phyloP scores from a whole-genome alignment of 2,329 filamentous ascomycete genomes.

The Parafenestella ontariensis region DNA sequence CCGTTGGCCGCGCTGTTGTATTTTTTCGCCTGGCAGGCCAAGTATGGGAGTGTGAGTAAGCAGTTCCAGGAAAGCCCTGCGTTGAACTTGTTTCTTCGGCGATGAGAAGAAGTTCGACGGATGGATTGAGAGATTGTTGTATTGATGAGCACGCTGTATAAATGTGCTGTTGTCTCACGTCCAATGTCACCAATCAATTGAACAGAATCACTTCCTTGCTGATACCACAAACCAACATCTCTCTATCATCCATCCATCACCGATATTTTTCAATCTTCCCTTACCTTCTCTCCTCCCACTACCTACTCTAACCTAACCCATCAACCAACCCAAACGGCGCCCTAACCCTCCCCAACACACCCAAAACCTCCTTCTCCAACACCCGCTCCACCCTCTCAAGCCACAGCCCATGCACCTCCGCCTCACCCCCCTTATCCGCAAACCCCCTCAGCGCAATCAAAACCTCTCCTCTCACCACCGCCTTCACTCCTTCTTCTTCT shows the following conservation, averaged over 20 bases:
- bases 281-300: neutral
- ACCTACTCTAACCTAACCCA: neutral
- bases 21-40: constrained; percentile 98
- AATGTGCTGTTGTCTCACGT: too few species aligned
- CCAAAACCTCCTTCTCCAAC: constrained; percentile 28
- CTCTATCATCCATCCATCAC: too few species aligned
- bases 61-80: constrained; percentile 24
- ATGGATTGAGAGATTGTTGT: neutral
- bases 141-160: neutral
- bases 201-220: too few species aligned
- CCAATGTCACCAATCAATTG: too few species aligned
- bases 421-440: constrained; percentile 22
- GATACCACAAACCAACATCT: too few species aligned
- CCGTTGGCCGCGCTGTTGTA: constrained; percentile 91
- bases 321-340: constrained; percentile 1
- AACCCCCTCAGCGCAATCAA: constrained; percentile 36
- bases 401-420: constrained; percentile 48
- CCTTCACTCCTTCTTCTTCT: neutral
- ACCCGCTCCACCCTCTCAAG: constrained; percentile 45
- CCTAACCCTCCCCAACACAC: constrained; percentile 9
- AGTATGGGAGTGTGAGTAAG: constrained; percentile 81
- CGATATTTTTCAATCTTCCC: neutral
- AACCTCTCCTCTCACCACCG: constrained; percentile 28
- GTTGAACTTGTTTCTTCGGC: constrained; percentile 21
- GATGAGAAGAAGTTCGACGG: constrained; percentile 12